A percentile compares a stretch with the other conserved stretches of the same genome.
Evolutionary conservation across 257 asterid species (phyloP).

Genomic region (Rhazya stricta): DNA sequence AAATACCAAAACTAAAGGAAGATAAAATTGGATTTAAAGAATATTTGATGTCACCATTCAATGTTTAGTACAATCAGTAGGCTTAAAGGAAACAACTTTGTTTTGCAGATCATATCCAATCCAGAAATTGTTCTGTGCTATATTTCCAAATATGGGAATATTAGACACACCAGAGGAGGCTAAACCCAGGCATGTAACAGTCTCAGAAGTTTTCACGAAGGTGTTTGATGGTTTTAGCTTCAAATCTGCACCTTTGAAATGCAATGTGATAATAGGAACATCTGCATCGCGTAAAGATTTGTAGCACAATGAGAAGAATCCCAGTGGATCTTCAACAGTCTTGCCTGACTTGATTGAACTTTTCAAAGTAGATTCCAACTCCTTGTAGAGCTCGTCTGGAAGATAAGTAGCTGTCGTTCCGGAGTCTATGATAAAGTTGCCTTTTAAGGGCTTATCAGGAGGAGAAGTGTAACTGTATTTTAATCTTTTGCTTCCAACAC

Average conservation of each 20-base stretch:
- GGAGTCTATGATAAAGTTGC: conserved; percentile 52
- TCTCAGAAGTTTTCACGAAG: conserved; percentile 25
- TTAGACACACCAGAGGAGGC: neutral
- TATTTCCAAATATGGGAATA: conserved; percentile 32
- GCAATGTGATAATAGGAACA: conserved; percentile 34
- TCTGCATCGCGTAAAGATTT: neutral
- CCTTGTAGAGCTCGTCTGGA: conserved; percentile 21
- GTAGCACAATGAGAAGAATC: conserved; percentile 39
- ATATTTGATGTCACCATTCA: neutral
- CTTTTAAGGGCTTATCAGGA: conserved; percentile 10
- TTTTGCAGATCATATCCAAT: conserved; percentile 21
- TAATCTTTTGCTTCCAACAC: conserved; percentile 29
- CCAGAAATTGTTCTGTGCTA: conserved; percentile 24
- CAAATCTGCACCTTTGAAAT: conserved; percentile 60
- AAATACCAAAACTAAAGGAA: neutral
- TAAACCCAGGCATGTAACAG: conserved; percentile 42
- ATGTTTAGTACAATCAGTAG: conserved; percentile 10
- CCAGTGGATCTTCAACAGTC: conserved; percentile 22
- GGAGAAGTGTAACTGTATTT: conserved; percentile 6
- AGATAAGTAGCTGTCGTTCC: conserved; percentile 55
- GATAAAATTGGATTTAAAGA: neutral
- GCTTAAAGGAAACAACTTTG: conserved; percentile 15
- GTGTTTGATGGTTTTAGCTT: conserved; percentile 28
- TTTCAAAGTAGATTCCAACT: conserved; percentile 18
- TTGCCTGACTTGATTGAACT: conserved; percentile 7